Evolutionary conservation across 2,329 filamentous ascomycete genomes (phyloP), one percentile per base, ranked within the genome.

Genomic region (Diaporthe australafricana): DNA sequence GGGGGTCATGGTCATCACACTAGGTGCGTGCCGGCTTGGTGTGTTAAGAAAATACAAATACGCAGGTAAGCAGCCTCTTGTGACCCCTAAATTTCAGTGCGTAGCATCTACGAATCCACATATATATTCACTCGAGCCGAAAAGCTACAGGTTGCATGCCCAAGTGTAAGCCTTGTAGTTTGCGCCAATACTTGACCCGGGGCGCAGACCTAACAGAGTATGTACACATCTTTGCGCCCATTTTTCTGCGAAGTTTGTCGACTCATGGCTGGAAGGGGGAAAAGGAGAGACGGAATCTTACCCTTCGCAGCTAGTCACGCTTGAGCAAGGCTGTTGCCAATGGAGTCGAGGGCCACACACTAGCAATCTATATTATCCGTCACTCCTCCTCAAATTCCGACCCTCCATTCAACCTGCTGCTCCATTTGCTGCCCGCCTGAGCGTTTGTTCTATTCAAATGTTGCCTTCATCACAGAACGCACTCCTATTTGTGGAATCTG

Each of bases 101-200:
- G 6, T 16, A 32, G 25, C 4, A n/a, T 27, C 27, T 25, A 14
- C 20, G 27, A 7, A n/a, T 35, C 11, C n/a, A n/a, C n/a, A n/a
- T n/a, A n/a, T n/a, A n/a, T n/a, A 48, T 42, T 42, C 60, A 27
- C 42, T 11, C 42, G 11, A 63, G 57, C 27, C 57, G 40, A 63
- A 62, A 16, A 16, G 3, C 32, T 27, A 63, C 42, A 11, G 40
- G 27, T 48, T 22, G 22, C 42, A 17, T n/a, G n/a, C n/a, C n/a
- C n/a, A n/a, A n/a, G 48, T 35, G 40, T 27, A 48, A 32, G 40
- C 27, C 45, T 20, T 1, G 27, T 63, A 27, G 27, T 20, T 48
- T 35, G 25, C 56, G 25, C 12, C 38, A 60, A 16, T 42, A 45
- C 20, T 14, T 42, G 55, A 22, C 20, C 7, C 20, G 35, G 9